Evolutionary conservation across 352 stramenopile genomes (phyloP), one percentile per base, ranked within the genome.

Genomic region (Peronospora belbahrii): DNA sequence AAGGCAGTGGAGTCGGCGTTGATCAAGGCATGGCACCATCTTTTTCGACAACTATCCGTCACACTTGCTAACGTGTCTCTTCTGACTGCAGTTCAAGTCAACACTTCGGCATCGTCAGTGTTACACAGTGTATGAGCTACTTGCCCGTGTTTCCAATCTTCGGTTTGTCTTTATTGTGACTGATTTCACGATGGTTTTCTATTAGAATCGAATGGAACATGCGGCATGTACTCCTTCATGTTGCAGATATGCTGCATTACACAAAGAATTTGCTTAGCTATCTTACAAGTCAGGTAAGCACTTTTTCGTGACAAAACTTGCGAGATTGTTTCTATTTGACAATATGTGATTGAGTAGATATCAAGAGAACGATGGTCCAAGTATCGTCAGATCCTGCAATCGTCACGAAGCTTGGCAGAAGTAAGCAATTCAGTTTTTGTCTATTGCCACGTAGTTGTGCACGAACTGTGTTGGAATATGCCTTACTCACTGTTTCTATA

Each of bases 211-310:
- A 84, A 44, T 35, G 42, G 4, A 59, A 74, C 0, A 39, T 86
- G 17, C 67, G 69, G 8, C 38, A 53, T 10, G 43, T 72, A 10
- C 52, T 87, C 0, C 45, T 88, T n/a, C 61, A 67, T 32, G 36
- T 84, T 6, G 65, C 70, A 22, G 65, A 79, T 36, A 91, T 91
- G 79, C 66, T 88, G 8, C 76, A 91, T 42, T 91, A 82, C 50
- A 83, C 76, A 0, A 76, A 82, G 40, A 70, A 64, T 22, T 52
- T 91, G 14, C 49, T 88, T 14, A 69, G 61, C 20, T 91, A 87
- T 50, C 65, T 91, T 17, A 69, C 68, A 6, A 80, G 68, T 42
- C 75, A 86, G 65, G 75, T 84, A 59, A 10, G 45, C n/a, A 70
- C 44, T 19, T 28, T 30, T 23, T n/a, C 6, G 17, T 42, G 20